Evolutionary conservation across 768 basidiomycete species (phyloP), one percentile per base, ranked within the genome.

Genomic region (Termitomyces sp.): DNA sequence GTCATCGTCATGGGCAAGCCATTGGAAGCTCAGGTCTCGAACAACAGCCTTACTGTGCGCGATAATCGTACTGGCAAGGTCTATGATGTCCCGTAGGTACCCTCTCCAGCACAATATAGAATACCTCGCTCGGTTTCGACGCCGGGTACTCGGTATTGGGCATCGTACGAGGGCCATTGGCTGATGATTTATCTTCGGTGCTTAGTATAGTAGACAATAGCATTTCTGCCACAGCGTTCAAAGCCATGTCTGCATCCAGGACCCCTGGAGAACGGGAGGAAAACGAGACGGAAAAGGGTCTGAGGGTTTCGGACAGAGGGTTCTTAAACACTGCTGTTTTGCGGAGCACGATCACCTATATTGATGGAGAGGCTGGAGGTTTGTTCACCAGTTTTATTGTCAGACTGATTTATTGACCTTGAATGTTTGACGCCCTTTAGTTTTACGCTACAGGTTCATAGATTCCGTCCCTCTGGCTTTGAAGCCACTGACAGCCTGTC

Each of bases 351-450:
- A 94, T 96, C 63, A 94, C 93, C 0, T 95, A 86, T 62, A 96
- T 96, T 60, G 93, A 96, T 66, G 94, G 94, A 46, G 90, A 94
- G 19, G 86, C 81, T 39, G 92, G 91, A 72, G 75, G 87, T 87
- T 57, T 43, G 78, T 71, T 7, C 49, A 40, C 14, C 17, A 52
- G 50, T 3, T 28, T 41, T 12, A 30, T 32, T 28, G 2, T 39
- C 3, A 1, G 9, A 43, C 7, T 41, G 41, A 21, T 11, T 35
- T 28, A n/a, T n/a, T 28, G 14, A 39, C 37, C n/a, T n/a, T 28
- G n/a, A 27, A 27, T 49, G 7, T 39, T 12, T 17, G 17, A 37
- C 27, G 16, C 25, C 44, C 4, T 39, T 28, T 57, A 77, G 81
- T 91, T 49, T 69, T 91, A 58, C 84, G 89, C 45, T 92, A 91